These are phyloP conservation scores for Paecilomyces variotii DNA, from an alignment of 2,329 filamentous ascomycete genomes.

Conservation along the genomic window DNA sequence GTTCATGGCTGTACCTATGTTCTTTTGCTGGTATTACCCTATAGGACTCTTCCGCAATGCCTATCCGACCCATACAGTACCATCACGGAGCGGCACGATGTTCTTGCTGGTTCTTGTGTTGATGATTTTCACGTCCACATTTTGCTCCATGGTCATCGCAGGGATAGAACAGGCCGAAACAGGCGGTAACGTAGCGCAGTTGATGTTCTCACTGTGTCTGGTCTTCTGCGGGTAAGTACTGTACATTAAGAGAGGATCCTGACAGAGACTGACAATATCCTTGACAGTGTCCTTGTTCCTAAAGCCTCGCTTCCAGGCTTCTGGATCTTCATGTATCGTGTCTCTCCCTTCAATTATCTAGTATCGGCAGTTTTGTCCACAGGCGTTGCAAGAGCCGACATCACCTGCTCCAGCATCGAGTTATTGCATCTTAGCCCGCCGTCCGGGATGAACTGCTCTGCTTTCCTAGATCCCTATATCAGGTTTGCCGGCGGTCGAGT, in stretches of 20 bases:
- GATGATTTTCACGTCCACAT: constrained; percentile 63
- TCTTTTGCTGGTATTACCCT: constrained; percentile 61
- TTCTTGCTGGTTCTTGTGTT: constrained; percentile 59
- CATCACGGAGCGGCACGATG: constrained; percentile 55
- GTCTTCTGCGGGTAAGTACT: constrained; percentile 44
- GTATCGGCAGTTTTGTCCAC: constrained; percentile 34
- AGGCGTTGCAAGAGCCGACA: constrained; percentile 21
- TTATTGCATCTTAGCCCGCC: constrained; percentile 40
- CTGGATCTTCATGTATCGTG: constrained; percentile 71
- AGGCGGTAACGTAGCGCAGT: constrained; percentile 54
- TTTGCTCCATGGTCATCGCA: constrained; percentile 66
- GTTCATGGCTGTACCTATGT: constrained; percentile 56
- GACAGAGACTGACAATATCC: not conserved
- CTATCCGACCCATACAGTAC: constrained; percentile 28
- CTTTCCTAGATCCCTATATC: constrained; percentile 55
- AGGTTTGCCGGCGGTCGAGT: constrained; percentile 49
- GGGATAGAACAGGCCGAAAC: constrained; percentile 62
- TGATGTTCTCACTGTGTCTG: constrained; percentile 53
- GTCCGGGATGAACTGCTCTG: constrained; percentile 52
- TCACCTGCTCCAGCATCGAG: constrained; percentile 27
- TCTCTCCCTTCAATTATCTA: constrained; percentile 59
- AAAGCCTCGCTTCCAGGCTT: constrained; percentile 56
- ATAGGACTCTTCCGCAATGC: constrained; percentile 42
- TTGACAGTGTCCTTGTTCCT: constrained; percentile 50
- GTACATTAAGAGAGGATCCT: not conserved